phyloP scores from a whole-genome alignment of 2,329 filamentous ascomycete species.

The Ascochyta clinopodiicola region DNA sequence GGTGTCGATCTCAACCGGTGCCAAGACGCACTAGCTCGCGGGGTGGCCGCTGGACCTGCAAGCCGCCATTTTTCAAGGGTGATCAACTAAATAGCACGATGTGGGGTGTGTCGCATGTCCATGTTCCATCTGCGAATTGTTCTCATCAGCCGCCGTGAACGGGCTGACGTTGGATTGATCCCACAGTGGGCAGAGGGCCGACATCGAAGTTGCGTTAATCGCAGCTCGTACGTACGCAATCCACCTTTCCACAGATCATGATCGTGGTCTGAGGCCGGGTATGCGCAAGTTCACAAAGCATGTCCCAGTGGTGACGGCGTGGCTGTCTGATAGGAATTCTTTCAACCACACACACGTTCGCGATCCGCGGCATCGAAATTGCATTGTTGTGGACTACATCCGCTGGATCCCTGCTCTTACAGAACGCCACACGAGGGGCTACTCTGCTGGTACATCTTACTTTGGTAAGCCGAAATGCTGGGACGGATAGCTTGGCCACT shows the following conservation, averaged over 20 bases:
- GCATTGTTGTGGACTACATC: neutral
- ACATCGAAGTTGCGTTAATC: neutral
- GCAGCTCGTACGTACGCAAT: neutral
- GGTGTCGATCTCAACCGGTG: neutral
- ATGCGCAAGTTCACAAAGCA: neutral
- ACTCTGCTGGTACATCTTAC: neutral
- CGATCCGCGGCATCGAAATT: neutral
- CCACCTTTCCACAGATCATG: neutral
- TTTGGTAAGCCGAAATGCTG: neutral
- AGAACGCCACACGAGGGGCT: constrained; percentile 4
- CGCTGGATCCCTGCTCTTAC: neutral
- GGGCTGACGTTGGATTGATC: neutral
- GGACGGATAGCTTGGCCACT: neutral
- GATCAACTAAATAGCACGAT: neutral
- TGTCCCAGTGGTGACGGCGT: constrained; percentile 2
- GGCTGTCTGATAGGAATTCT: neutral
- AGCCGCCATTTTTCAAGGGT: neutral
- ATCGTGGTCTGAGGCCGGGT: neutral
- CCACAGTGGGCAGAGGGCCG: neutral
- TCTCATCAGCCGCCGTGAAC: too few species aligned
- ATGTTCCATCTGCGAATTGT: neutral
- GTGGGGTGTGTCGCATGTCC: constrained; percentile 1
- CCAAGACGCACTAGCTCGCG: constrained; percentile 1
- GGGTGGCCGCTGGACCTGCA: neutral
- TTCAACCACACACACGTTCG: neutral